Evolutionary conservation across 148 eudicot species (phyloP).

Genomic region (Rhododendron ferrugineum): DNA sequence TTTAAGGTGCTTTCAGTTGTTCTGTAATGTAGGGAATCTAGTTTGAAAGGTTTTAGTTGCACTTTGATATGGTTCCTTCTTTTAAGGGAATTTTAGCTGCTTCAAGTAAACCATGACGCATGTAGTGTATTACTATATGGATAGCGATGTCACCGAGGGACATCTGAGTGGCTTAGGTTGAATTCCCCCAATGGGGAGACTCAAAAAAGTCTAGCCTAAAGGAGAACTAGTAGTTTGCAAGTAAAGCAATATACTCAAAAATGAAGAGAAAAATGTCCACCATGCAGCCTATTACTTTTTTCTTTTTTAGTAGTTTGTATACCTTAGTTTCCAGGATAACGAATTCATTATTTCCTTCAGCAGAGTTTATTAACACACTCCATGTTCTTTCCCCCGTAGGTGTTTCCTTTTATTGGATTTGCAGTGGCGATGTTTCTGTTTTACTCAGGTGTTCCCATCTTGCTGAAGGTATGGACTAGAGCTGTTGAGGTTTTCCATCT

Average conservation of each 20-base stretch:
- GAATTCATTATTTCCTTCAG: background rate
- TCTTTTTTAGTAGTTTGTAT: background rate
- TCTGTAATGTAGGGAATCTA: background rate
- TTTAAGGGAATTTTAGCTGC: background rate
- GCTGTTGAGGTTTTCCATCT: background rate
- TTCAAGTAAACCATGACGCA: background rate
- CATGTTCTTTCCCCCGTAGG: slow-evolving; percentile 25
- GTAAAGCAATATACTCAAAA: background rate
- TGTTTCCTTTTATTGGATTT: slow-evolving; percentile 73
- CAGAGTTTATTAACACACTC: background rate
- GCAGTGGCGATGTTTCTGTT: slow-evolving; percentile 79
- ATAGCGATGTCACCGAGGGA: background rate
- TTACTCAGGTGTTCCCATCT: slow-evolving; percentile 75
- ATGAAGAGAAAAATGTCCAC: background rate
- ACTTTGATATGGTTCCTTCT: background rate
- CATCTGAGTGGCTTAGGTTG: background rate
- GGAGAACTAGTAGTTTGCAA: background rate
- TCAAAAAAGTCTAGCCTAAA: background rate
- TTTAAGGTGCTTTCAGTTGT: background rate
- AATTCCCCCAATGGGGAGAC: background rate
- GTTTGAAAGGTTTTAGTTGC: background rate
- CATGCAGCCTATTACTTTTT: background rate
- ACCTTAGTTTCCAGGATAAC: background rate
- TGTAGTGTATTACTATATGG: background rate
- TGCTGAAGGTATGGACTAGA: slow-evolving; percentile 56